Base-by-base conservation (phyloP, 306 rosid species). In the Myrica gale region DNA sequence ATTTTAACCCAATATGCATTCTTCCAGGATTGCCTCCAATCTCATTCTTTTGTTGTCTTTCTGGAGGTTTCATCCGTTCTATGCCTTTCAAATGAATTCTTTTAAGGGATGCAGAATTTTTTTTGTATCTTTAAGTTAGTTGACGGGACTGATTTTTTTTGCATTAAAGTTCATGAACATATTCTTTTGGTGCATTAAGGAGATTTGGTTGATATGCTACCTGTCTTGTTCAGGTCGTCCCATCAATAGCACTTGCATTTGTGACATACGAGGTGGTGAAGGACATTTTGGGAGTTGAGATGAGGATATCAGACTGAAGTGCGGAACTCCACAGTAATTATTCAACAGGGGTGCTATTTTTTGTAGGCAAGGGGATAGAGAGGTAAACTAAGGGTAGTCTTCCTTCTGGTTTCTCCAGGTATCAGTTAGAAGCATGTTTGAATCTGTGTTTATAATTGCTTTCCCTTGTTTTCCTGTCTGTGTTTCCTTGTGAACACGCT, bases 281-380 rank as follows among this genome's bases (percentile, higher is more conserved):
- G 90, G 99, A 95, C 75, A 47, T 95, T 81, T 81, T 95, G 85
- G 99, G 99, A 82, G 97, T 95, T 20, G 99, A 95, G 90, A 87
- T 95, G 84, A 88, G 97, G 76, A 92, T 95, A 84, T 92, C 99
- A 9, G 99, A 95, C 76, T 95, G 75, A 88, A 78, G 80, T 56
- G 60, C 60, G 23, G 74, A 56, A 67, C 71, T 74, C 56, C 53
- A 8, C 26, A 63, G 82, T 69, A 82, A 54, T 73, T 74, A 68
- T 75, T 72, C 69, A 57, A 69, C 63, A 11, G 79, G 82, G 68
- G 74, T 89, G 89, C 85, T 82, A 85, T 85, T 83, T 32, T 90
- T 90, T 81, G 87, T 87, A 88, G 93, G 87, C 86, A 76, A 89
- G 89, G 92, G 86, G 82, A 81, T 79, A 76, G 85, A 79, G 90